Evolutionary conservation across 257 asterid species (phyloP).

Genomic region (Ocimum tenuiflorum): DNA sequence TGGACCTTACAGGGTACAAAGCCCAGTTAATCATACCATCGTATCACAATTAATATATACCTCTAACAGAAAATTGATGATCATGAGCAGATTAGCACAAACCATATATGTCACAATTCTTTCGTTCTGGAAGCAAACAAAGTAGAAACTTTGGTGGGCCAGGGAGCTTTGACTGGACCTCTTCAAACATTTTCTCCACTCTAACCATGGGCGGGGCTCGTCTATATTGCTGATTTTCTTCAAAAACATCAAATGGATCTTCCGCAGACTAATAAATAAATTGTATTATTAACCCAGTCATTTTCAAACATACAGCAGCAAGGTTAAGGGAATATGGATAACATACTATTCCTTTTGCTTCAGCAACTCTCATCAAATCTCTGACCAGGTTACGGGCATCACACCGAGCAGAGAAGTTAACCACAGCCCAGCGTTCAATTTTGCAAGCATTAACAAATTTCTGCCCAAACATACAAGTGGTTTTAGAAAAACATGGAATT

Average conservation of each 20-base stretch:
- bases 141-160: conserved; percentile 74
- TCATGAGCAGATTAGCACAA: conserved; percentile 17
- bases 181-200: conserved; percentile 77
- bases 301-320: neutral
- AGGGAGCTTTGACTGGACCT: conserved; percentile 57
- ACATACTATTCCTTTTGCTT: conserved; percentile 76
- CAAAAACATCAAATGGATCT: conserved; percentile 46
- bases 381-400: conserved; percentile 43
- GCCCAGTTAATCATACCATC: neutral
- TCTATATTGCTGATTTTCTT: conserved; percentile 52
- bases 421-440: conserved; percentile 80
- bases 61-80: neutral
- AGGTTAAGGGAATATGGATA: neutral
- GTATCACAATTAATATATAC: neutral
- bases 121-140: conserved; percentile 76
- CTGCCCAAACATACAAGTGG: conserved; percentile 27
- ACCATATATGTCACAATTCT: conserved; percentile 81
- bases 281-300: neutral
- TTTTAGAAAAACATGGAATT: neutral
- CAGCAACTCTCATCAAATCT: conserved; percentile 57
- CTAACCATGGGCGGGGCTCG: conserved; percentile 65
- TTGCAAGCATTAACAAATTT: conserved; percentile 49
- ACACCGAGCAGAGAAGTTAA: conserved; percentile 77
- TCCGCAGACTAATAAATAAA: conserved; percentile 43
- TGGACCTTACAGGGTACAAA: conserved; percentile 51